Evolutionary conservation across 495 filamentous ascomycete genomes (phyloP), one percentile per base, ranked within the genome.

Genomic region (Penicillium simplicissimum): DNA sequence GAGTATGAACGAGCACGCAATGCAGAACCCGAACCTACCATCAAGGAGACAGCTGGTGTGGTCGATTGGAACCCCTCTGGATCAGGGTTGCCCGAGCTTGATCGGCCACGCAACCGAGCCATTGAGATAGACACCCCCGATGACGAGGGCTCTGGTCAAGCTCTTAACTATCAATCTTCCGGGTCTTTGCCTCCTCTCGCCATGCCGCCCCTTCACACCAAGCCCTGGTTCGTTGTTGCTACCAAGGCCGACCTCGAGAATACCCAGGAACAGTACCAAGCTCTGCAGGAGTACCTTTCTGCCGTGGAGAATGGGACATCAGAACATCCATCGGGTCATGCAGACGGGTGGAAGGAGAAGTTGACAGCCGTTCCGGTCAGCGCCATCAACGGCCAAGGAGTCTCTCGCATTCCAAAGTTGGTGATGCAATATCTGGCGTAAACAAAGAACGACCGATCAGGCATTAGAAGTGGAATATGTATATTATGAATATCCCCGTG

Each of bases 201-300:
- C 13, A 73, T 82, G 31, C 81, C 89, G 15, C 86, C 90, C 43
- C 90, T 96, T 51, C 89, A 90, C 15, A 81, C 82, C 10, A 98
- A 98, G 72, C 92, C 94, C 7, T 98, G 96, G 96, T 95, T 97
- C 66, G 93, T 98, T 1, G 90, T 98, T 37, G 96, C 93, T 9
- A 97, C 93, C 37, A 98, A 98, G 74, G 93, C 91, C 10, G 95
- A 98, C 73, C 69, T 97, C 52, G 83, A 85, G 9, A 82, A 83
- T 1, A 95, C 96, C 7, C 82, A 91, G 73, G 82, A 87, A 23
- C 95, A 93, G 63, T 98, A 90, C 71, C 76, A 67, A 28, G 74
- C 74, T 52, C 72, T 98, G 65, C 86, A 87, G 57, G 74, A 73
- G 1, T 96, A 95, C 73, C 73, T 96, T 4, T 73, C 81, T 2